Percentiles rank a stretch among this genome's conserved stretches.
Conservation (phyloP, 768 basidiomycete species). For the Auricularia sp. region DNA sequence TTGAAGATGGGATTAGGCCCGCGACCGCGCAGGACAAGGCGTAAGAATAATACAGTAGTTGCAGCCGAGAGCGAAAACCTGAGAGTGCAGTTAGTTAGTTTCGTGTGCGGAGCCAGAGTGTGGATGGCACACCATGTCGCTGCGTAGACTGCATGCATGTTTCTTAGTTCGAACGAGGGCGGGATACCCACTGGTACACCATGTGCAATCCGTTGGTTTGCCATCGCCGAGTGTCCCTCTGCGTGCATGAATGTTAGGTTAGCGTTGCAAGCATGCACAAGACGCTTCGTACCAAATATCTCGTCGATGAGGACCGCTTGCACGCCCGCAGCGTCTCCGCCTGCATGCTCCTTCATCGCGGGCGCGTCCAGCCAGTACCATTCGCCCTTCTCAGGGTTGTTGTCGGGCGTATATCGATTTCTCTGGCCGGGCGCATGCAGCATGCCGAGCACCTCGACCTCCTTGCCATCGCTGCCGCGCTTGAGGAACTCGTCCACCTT, state of each 20-base stretch:
- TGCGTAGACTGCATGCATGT: slow-evolving; percentile 91
- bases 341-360: slow-evolving; percentile 67
- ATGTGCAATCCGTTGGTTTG: slow-evolving; percentile 41
- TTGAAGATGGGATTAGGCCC: background rate
- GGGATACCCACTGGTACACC: slow-evolving; percentile 82
- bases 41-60: slow-evolving; percentile 73
- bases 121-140: slow-evolving; percentile 69
- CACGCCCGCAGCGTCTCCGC: slow-evolving; percentile 58
- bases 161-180: slow-evolving; percentile 77
- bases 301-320: slow-evolving; percentile 88
- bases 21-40: slow-evolving; percentile 30
- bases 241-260: background rate
- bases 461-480: slow-evolving; percentile 26
- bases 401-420: slow-evolving; percentile 82
- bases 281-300: slow-evolving; percentile 60
- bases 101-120: too few relatives aligned
- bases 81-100: too few relatives aligned
- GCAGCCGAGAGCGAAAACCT: slow-evolving; percentile 88
- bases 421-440: slow-evolving; percentile 58
- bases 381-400: slow-evolving; percentile 61
- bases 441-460: slow-evolving; percentile 78
- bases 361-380: slow-evolving; percentile 92
- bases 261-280: slow-evolving; percentile 1
- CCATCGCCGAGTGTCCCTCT: slow-evolving; percentile 85
- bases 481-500: slow-evolving; percentile 15